Evolutionary conservation across 129 eudicot species (phyloP).

Genomic region (Daucus carota): DH1_v3.0 NC_030382.2:56757001-56757500

Average conservation of each 20-base stretch:
- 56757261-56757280: background rate
- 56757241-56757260: constrained; percentile 20
- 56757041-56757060: constrained; percentile 21
- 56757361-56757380: background rate
- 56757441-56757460: too few species aligned
- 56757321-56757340: background rate
- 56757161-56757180: constrained; percentile 77
- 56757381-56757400: background rate
- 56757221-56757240: background rate
- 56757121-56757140: constrained; percentile 90
- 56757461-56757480: too few species aligned
- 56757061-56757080: constrained; percentile 85
- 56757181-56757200: constrained; percentile 47
- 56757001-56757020: background rate
- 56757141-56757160: constrained; percentile 53
- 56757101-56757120: constrained; percentile 87
- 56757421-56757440: too few species aligned
- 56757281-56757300: background rate
- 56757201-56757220: background rate
- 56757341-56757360: background rate
- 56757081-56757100: constrained; percentile 64
- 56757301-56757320: background rate
- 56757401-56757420: background rate
- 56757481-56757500: background rate
- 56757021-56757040: background rate